phyloP scores from a whole-genome alignment of 1,284 basidiomycete genomes.

The Coniferiporia weirii region DNA sequence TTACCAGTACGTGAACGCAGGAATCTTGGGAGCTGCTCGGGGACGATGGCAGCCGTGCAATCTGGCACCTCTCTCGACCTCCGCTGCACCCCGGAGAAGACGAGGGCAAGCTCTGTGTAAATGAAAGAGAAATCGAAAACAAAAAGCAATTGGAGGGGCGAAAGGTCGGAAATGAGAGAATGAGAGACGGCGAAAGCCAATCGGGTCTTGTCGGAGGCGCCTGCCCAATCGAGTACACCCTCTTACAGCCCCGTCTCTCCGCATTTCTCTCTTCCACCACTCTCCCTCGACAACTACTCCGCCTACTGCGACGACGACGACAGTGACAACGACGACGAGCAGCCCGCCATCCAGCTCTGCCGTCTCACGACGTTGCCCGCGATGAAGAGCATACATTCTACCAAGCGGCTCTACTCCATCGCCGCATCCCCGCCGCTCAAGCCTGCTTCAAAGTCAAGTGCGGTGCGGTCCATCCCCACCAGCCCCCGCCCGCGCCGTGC shows the following conservation, averaged over 20 bases:
- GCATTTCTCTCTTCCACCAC: background rate
- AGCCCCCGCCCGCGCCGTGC: constrained; percentile 10
- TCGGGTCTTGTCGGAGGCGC: background rate
- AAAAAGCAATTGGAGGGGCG: too few species aligned
- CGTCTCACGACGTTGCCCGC: background rate
- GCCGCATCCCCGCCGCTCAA: constrained; percentile 8
- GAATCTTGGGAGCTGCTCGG: too few species aligned
- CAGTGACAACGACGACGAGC: background rate
- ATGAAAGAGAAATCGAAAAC: too few species aligned
- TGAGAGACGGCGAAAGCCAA: background rate
- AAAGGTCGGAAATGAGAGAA: background rate
- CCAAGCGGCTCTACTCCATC: constrained; percentile 10
- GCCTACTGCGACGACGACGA: background rate
- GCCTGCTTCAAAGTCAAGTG: background rate
- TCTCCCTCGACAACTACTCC: background rate
- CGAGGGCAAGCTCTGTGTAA: too few species aligned
- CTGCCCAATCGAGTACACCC: background rate
- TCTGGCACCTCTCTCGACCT: too few species aligned
- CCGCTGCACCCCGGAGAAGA: too few species aligned
- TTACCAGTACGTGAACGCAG: too few species aligned
- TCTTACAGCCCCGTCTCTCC: constrained; percentile 5
- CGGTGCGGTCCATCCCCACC: background rate
- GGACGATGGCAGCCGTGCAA: too few species aligned
- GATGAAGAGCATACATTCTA: constrained; percentile 4
- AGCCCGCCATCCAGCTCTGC: background rate